These are phyloP conservation scores for Phaeoacremonium minimum DNA, from an alignment of 2,329 filamentous ascomycete species.

Conservation along the genomic window DNA sequence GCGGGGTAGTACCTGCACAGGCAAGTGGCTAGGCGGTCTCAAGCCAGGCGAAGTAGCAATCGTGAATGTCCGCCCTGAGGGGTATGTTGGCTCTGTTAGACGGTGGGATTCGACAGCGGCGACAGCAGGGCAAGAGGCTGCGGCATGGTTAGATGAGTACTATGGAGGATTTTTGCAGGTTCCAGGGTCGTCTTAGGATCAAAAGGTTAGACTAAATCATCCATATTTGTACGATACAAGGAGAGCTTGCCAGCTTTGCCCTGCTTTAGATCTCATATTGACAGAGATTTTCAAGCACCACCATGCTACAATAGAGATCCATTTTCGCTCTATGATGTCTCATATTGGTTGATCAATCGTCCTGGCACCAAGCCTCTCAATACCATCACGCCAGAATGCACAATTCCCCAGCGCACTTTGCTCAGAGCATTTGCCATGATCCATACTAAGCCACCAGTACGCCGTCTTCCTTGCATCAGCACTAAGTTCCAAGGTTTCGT, in stretches of 20 bases:
- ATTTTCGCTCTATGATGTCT: no score
- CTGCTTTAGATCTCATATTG: no score
- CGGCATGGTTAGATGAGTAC: slow-evolving; percentile 51
- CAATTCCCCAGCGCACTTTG: slow-evolving; percentile 57
- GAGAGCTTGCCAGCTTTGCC: no score
- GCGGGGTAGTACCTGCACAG: slow-evolving; percentile 49
- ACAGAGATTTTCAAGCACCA: no score
- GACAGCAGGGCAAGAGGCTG: slow-evolving; percentile 29
- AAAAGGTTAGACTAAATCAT: no score
- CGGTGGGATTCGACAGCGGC: slow-evolving; percentile 40
- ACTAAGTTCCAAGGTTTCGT: slow-evolving; percentile 27
- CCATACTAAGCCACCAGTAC: slow-evolving; percentile 47
- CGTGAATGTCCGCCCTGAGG: slow-evolving; percentile 67
- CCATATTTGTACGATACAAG: no score
- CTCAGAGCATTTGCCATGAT: slow-evolving; percentile 51
- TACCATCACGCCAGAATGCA: slow-evolving; percentile 58
- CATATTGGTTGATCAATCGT: slow-evolving; percentile 21
- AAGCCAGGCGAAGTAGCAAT: slow-evolving; percentile 54
- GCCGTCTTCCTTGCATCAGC: slow-evolving; percentile 34
- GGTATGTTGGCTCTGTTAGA: slow-evolving; percentile 63
- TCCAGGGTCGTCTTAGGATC: slow-evolving; percentile 26
- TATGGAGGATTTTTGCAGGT: slow-evolving; percentile 52
- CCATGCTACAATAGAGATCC: no score
- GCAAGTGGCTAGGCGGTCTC: slow-evolving; percentile 65
- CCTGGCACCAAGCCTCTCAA: slow-evolving; percentile 30